Conservation (phyloP, 1,284 basidiomycete genomes). For the Leccinum solheimii region DNA sequence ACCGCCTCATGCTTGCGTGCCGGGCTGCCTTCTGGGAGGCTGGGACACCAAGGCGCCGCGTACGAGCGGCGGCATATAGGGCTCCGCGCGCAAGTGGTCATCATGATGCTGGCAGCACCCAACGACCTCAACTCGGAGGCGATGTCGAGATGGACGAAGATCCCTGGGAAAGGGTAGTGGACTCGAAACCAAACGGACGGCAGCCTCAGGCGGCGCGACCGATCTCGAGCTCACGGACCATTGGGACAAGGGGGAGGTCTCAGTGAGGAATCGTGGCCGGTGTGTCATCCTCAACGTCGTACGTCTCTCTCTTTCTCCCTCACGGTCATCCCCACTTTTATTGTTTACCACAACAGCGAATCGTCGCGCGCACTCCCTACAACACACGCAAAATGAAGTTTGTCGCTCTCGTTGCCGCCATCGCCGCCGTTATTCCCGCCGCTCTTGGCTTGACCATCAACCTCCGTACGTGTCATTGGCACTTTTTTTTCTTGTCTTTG, state of each 20-base stretch:
- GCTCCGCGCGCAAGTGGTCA: conserved; percentile 34
- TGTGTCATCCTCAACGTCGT: too few species aligned
- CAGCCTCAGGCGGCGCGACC: conserved; percentile 37
- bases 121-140: conserved; percentile 6
- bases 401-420: conserved; percentile 43
- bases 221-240: conserved; percentile 51
- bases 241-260: too few species aligned
- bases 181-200: conserved; percentile 52
- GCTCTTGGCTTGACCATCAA: conserved; percentile 59
- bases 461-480: conserved; percentile 54
- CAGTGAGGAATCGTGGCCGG: too few species aligned
- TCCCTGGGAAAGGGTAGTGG: conserved; percentile 26
- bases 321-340: background rate
- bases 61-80: conserved; percentile 64
- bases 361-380: conserved; percentile 22
- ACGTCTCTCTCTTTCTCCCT: background rate
- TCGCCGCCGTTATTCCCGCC: conserved; percentile 47
- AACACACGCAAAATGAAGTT: conserved; percentile 50
- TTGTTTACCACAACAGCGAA: conserved; percentile 8
- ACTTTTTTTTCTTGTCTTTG: background rate
- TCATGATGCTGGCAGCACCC: background rate
- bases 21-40: conserved; percentile 62
- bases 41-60: conserved; percentile 74
- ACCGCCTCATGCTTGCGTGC: conserved; percentile 75
- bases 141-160: conserved; percentile 56